Conservation (phyloP, 306 rosid genomes). For the Prunus fruticosa region DNA sequence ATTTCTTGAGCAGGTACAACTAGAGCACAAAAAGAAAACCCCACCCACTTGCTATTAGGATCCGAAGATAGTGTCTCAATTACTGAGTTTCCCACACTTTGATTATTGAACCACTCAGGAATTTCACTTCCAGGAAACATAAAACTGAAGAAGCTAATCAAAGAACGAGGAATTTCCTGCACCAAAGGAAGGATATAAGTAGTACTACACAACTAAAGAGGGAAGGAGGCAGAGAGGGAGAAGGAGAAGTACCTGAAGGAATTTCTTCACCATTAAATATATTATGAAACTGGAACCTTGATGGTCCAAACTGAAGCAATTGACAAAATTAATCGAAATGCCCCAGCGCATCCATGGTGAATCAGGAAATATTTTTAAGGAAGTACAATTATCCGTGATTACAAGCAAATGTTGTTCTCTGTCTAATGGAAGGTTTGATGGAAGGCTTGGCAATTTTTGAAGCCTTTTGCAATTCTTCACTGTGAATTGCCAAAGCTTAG, state of each 20-base stretch:
- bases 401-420: fast-evolving
- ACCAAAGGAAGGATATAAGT: not conserved
- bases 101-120: not conserved
- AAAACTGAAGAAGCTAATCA: too few species aligned
- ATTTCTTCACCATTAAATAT: too few species aligned
- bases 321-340: too few species aligned
- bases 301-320: too few species aligned
- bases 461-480: not conserved
- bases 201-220: too few species aligned
- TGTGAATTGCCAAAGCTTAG: fast-evolving
- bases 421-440: not conserved
- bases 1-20: not conserved
- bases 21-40: not conserved
- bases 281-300: too few species aligned
- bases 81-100: not conserved
- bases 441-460: slow-evolving; percentile 2
- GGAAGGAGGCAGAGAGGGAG: too few species aligned
- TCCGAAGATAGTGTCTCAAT: not conserved
- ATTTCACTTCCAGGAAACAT: slow-evolving; percentile 5
- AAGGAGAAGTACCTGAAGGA: too few species aligned
- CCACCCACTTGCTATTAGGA: not conserved
- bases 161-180: not conserved
- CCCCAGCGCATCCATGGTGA: not conserved
- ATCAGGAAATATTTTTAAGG: not conserved
- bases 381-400: not conserved